Percentiles rank a stretch among this genome's conserved stretches.
These are phyloP conservation scores for Aaosphaeria arxii DNA, from an alignment of 2,329 filamentous ascomycete genomes.

Conservation along the genomic window DNA sequence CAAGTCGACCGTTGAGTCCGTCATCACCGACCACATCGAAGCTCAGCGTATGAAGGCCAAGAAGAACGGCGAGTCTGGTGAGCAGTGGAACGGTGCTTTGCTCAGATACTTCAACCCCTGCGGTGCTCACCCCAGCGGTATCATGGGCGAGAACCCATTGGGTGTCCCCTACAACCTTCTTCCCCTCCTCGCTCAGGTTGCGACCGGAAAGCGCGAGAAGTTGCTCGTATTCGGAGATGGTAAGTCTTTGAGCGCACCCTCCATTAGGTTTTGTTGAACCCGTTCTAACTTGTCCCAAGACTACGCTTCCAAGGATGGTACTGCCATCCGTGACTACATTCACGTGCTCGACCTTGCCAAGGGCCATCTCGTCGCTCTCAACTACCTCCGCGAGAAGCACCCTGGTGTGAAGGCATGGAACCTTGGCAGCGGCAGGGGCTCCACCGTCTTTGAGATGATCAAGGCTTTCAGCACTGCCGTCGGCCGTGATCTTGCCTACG, in stretches of 20 bases:
- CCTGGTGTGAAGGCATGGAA: slow-evolving; percentile 97
- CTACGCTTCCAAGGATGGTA: slow-evolving; percentile 86
- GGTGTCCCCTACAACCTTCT: slow-evolving; percentile 95
- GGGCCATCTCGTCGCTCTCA: slow-evolving; percentile 84
- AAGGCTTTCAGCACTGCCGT: slow-evolving; percentile 87
- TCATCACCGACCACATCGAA: slow-evolving; percentile 88
- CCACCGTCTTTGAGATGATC: slow-evolving; percentile 96
- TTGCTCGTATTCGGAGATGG: slow-evolving; percentile 91
- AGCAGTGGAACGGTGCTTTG: slow-evolving; percentile 89
- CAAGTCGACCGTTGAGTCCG: slow-evolving; percentile 85
- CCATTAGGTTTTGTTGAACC: background rate
- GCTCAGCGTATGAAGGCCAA: slow-evolving; percentile 79
- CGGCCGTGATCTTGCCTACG: slow-evolving; percentile 79
- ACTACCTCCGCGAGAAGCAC: slow-evolving; percentile 78
- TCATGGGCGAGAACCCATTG: slow-evolving; percentile 98
- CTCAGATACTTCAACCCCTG: slow-evolving; percentile 98
- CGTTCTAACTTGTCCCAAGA: slow-evolving; percentile 52
- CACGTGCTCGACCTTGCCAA: slow-evolving; percentile 87
- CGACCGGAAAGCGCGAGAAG: slow-evolving; percentile 91
- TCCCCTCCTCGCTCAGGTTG: slow-evolving; percentile 90
- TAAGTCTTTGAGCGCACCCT: slow-evolving; percentile 40
- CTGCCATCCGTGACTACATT: slow-evolving; percentile 96
- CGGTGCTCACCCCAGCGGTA: slow-evolving; percentile 87
- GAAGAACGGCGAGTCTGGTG: slow-evolving; percentile 70
- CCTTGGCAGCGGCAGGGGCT: slow-evolving; percentile 88